phyloP scores from a whole-genome alignment of 2,329 filamentous ascomycete species.

The Alternaria viburni region DNA sequence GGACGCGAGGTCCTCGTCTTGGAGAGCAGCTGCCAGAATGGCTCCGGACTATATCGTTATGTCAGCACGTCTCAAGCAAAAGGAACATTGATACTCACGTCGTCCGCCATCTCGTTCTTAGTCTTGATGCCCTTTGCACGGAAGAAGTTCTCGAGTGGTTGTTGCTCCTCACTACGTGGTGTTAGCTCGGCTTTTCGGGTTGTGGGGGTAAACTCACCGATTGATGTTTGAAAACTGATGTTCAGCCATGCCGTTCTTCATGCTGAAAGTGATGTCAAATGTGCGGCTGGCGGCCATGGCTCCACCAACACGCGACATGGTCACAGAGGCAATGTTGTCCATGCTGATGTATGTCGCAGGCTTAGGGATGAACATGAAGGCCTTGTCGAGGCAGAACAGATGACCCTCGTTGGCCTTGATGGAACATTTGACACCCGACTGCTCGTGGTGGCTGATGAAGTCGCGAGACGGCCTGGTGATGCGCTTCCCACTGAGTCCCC shows the following conservation, averaged over 20 bases:
- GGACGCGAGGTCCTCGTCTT: slow-evolving; percentile 81
- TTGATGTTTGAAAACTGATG: slow-evolving; percentile 99
- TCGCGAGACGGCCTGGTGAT: slow-evolving; percentile 92
- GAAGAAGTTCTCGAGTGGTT: slow-evolving; percentile 96
- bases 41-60: slow-evolving; percentile 55
- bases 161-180: slow-evolving; percentile 77
- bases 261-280: slow-evolving; percentile 92
- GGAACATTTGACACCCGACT: slow-evolving; percentile 98
- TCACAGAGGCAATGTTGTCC: slow-evolving; percentile 89
- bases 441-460: slow-evolving; percentile 90
- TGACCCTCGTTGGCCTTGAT: slow-evolving; percentile 99
- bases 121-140: slow-evolving; percentile 92
- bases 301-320: slow-evolving; percentile 93
- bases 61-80: slow-evolving; percentile 28
- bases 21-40: slow-evolving; percentile 78
- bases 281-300: slow-evolving; percentile 93
- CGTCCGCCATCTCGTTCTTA: slow-evolving; percentile 98
- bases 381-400: slow-evolving; percentile 95
- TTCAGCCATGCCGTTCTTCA: slow-evolving; percentile 86
- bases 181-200: slow-evolving; percentile 19
- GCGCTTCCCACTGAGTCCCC: slow-evolving; percentile 92
- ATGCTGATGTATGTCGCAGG: slow-evolving; percentile 96
- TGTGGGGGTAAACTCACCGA: slow-evolving; percentile 57
- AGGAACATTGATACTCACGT: slow-evolving; percentile 64
- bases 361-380: slow-evolving; percentile 99